These are phyloP conservation scores for Claviceps sp. DNA, from an alignment of 2,329 filamentous ascomycete species.

Conservation along the genomic window DNA sequence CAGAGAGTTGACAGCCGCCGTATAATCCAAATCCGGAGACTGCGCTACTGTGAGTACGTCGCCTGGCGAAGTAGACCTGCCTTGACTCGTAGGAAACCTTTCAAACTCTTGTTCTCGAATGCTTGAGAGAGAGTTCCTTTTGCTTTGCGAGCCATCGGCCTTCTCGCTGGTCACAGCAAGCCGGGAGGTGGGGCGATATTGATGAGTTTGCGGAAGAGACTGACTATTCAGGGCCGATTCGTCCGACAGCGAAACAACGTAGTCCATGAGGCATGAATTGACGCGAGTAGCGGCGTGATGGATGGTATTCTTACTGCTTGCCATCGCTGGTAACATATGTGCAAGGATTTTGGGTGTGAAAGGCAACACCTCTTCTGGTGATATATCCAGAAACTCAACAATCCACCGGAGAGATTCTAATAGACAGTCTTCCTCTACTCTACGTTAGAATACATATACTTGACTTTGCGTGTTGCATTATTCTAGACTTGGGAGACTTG, in stretches of 20 bases:
- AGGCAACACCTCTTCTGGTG: slow-evolving; percentile 86
- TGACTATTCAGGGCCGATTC: slow-evolving; percentile 31
- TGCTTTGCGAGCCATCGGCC: slow-evolving; percentile 33
- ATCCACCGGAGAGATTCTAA: slow-evolving; percentile 90
- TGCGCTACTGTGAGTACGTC: slow-evolving; percentile 27
- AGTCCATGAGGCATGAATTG: slow-evolving; percentile 83
- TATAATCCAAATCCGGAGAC: slow-evolving; percentile 76
- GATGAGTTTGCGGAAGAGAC: slow-evolving; percentile 13
- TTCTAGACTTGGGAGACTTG: background rate
- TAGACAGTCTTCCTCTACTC: slow-evolving; percentile 73
- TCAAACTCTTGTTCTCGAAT: slow-evolving; percentile 39
- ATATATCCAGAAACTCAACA: slow-evolving; percentile 92
- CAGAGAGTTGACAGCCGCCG: slow-evolving; percentile 82
- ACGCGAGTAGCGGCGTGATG: slow-evolving; percentile 79
- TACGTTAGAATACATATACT: slow-evolving; percentile 3
- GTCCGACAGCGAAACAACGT: slow-evolving; percentile 81
- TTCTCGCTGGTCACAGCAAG: slow-evolving; percentile 31
- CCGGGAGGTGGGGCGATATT: slow-evolving; percentile 23
- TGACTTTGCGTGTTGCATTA: background rate
- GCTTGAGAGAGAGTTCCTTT: slow-evolving; percentile 38
- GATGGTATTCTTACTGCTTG: slow-evolving; percentile 79
- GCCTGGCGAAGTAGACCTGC: slow-evolving; percentile 32
- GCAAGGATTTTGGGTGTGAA: slow-evolving; percentile 89
- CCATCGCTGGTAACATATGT: slow-evolving; percentile 86
- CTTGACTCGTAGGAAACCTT: slow-evolving; percentile 38